Base-by-base conservation (phyloP, 1,284 basidiomycete genomes). In the Cerioporus squamosus region DNA sequence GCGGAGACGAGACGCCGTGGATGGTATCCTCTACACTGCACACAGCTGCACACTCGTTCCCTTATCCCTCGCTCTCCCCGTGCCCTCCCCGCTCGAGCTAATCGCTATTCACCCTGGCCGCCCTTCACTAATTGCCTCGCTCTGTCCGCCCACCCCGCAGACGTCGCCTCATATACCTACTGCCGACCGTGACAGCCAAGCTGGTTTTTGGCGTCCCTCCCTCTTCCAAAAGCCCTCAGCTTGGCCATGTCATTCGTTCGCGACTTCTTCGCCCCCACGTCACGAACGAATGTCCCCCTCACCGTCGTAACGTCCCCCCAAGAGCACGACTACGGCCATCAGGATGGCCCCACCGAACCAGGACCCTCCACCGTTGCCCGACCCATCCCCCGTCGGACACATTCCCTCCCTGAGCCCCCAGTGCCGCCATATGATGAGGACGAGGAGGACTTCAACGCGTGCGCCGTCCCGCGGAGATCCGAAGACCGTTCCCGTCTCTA, bases 371-470 rank as follows among this genome's bases (percentile, higher is more conserved):
- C 51, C 36, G 48, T 60, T 46, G 46, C 51, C 53, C 51, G 36
- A 44, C 50, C 54, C 45, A 58, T 55, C 53, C 52, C 63, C 20
- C 57, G 44, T 43, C 66, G 57, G 36, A 57, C 63, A 12, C 61
- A 66, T 18, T 67, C 68, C 51, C 59, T 65, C 44, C 54, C 69
- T 39, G 44, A 53, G 62, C 64, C 42, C 38, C 63, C 36, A 60
- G 68, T 29, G 44, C 69, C 44, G 51, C 66, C 44, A 29, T 60
- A 51, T 61, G 68, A 40, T 55, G 59, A 59, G 14, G 57, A 56
- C 17, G 57, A 63, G 3, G 66, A 72, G 2, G 66, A 72, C 44
- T 60, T 72, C 59, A 67, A 67, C 57, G 58, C 55, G 2, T 58
- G 62, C 40, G 60, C 49, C 4, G 49, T 62, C 39, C 56, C 65